These are phyloP conservation scores for Flaveria sonorensis DNA, from an alignment of 129 eudicot species.

Conservation along the genomic window DNA sequence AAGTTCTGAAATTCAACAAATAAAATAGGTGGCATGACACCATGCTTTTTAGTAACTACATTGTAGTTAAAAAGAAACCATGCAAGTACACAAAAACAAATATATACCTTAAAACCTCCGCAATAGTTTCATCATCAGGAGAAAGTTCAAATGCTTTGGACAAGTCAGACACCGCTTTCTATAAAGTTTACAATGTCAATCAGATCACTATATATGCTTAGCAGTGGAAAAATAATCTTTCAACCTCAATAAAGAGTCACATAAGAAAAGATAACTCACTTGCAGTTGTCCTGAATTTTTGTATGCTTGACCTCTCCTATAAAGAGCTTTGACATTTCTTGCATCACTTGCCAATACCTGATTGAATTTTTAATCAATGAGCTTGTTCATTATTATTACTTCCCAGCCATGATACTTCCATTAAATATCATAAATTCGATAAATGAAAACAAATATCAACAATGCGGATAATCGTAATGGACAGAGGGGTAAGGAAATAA, in stretches of 20 bases:
- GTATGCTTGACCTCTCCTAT: conserved; percentile 96
- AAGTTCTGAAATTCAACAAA: too few species aligned
- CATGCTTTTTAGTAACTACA: too few species aligned
- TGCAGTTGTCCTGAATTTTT: conserved; percentile 62
- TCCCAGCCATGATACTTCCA: not conserved
- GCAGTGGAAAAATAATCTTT: not conserved
- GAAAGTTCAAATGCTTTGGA: conserved; percentile 83
- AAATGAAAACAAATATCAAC: conserved; percentile 13
- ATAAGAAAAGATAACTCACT: conserved; percentile 53
- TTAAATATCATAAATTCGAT: conserved; percentile 2
- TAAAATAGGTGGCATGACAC: too few species aligned
- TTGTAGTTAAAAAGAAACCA: not conserved
- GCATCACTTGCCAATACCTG: conserved; percentile 81
- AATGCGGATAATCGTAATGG: not conserved
- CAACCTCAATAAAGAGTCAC: conserved; percentile 17
- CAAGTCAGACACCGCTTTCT: conserved; percentile 82
- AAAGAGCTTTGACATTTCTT: conserved; percentile 91
- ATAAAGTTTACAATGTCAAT: conserved; percentile 20
- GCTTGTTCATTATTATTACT: conserved; percentile 15
- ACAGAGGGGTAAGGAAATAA: not conserved
- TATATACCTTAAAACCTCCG: conserved; percentile 82
- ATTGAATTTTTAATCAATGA: conserved; percentile 22
- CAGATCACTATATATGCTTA: conserved; percentile 20
- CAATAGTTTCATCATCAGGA: conserved; percentile 92
- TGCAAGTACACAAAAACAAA: not conserved